Evolutionary conservation across 1,139 yeast genomes (phyloP), one percentile per base, ranked within the genome.

Genomic region (Yamadazyma sp.): DNA sequence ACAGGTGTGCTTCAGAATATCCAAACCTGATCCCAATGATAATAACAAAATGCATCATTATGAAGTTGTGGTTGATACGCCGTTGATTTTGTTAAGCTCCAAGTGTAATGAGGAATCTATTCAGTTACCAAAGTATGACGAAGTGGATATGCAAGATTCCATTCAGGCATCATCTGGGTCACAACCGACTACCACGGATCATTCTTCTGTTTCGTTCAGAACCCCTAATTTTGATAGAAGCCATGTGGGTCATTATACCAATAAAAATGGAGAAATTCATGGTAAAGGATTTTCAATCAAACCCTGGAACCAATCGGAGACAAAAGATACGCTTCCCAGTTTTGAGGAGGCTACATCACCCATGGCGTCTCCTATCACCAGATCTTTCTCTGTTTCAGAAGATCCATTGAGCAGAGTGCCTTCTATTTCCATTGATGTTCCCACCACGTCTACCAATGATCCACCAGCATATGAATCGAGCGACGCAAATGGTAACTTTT

Each of bases 51-150:
- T 85, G 64, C 90, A 87, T 52, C 95, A 87, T 58, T 89, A 82
- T 54, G 96, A 89, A 52, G 95, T 89, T 33, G 82, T 88, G 37
- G 85, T 89, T 32, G 96, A 88, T 56, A 86, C 96, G 0, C 96
- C 96, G 0, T 71, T 89, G 37, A 72, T 76, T 22, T 67, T 89
- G 38, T 70, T 87, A 33, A 83, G 94, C 38, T 77, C 87, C 18
- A 75, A 79, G 46, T 88, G 96, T 64, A 74, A 71, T 33, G 77
- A 73, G 11, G 89, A 76, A 3, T 81, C 82, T 31, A 68, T 82
- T 33, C 86, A 82, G 35, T 69, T 88, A 38, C 96, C 96, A 0
- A 73, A 76, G 26, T 87, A 87, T 50, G 53, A 61, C 43, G 73
- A 66, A 25, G 41, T 64, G 15, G 57, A 46, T 15, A 20, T 34